Percentiles rank a stretch among this genome's conserved stretches.
These are phyloP conservation scores for Hibiscus tridactylites DNA, from an alignment of 345 rosid genomes.

Conservation along the genomic window DNA sequence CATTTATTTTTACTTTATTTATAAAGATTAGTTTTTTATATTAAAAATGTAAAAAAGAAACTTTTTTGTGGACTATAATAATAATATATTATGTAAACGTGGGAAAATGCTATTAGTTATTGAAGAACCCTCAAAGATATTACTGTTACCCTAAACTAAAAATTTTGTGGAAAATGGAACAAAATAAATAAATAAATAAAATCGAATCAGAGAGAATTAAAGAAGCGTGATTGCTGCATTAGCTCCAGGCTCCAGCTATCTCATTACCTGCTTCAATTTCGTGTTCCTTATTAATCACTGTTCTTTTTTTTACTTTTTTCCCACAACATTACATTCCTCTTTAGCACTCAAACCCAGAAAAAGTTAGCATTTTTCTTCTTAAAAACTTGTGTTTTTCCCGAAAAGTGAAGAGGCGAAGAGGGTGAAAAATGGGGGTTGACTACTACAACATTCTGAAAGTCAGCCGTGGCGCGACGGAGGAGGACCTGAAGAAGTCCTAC, in stretches of 20 bases:
- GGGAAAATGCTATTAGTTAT: no score
- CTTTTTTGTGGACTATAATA: no score
- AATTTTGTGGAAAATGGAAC: not conserved
- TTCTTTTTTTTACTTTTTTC: not conserved
- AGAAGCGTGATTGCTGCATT: not conserved
- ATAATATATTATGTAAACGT: no score
- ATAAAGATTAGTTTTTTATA: no score
- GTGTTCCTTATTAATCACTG: not conserved
- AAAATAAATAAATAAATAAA: not conserved
- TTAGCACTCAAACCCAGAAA: not conserved
- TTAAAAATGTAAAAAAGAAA: no score
- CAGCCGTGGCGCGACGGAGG: slow-evolving; percentile 53
- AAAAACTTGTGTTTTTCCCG: not conserved
- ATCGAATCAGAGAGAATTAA: slow-evolving; percentile 10
- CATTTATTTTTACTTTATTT: no score
- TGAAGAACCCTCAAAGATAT: no score
- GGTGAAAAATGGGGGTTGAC: slow-evolving; percentile 60
- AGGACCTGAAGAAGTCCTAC: slow-evolving; percentile 73
- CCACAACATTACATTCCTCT: not conserved
- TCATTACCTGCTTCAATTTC: not conserved
- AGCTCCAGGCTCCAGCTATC: slow-evolving; percentile 4
- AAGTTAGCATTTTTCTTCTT: not conserved
- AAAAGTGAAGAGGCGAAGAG: not conserved
- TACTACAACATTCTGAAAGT: slow-evolving; percentile 82
- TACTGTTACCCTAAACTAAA: no score